A percentile compares a stretch with the other conserved stretches of the same genome.
Evolutionary conservation across 2,329 filamentous ascomycete genomes (phyloP).

Genomic region (Xenosphaeropsis pyriputrescens): DNA sequence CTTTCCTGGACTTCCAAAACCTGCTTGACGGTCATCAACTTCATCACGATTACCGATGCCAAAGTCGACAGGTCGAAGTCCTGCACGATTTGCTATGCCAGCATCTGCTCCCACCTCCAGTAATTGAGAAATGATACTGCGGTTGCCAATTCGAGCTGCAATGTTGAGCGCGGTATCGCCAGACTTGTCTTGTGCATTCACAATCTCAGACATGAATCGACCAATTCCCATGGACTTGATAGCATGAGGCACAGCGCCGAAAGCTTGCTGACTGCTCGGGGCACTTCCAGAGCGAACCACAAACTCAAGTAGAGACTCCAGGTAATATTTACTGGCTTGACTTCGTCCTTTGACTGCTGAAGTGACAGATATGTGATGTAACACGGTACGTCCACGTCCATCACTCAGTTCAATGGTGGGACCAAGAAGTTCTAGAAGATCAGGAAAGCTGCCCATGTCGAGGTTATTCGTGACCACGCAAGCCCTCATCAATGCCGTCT

Average conservation of each 20-base stretch:
- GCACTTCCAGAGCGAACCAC: slow-evolving; percentile 73
- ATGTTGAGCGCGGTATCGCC: slow-evolving; percentile 93
- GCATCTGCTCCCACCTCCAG: slow-evolving; percentile 90
- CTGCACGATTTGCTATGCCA: slow-evolving; percentile 81
- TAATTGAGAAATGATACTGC: slow-evolving; percentile 91
- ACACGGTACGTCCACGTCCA: slow-evolving; percentile 74
- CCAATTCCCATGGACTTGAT: slow-evolving; percentile 56
- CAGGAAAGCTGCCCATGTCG: slow-evolving; percentile 80
- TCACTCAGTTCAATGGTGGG: slow-evolving; percentile 85
- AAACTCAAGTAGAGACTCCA: slow-evolving; percentile 88
- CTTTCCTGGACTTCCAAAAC: slow-evolving; percentile 30
- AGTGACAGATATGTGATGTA: slow-evolving; percentile 93
- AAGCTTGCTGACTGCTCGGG: slow-evolving; percentile 33
- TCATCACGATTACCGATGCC: slow-evolving; percentile 59
- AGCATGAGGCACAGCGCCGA: slow-evolving; percentile 10
- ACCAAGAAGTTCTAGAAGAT: slow-evolving; percentile 76
- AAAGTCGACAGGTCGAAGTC: slow-evolving; percentile 83
- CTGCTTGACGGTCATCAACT: slow-evolving; percentile 24
- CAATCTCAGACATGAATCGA: slow-evolving; percentile 92
- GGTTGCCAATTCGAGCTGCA: slow-evolving; percentile 81
- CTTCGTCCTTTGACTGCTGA: slow-evolving; percentile 90
- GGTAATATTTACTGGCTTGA: slow-evolving; percentile 85
- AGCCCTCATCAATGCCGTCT: slow-evolving; percentile 86
- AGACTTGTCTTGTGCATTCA: slow-evolving; percentile 86
- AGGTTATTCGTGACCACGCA: slow-evolving; percentile 90